These are phyloP conservation scores for Arthrobotrys megalospora DNA, from an alignment of 2,329 filamentous ascomycete genomes.

Conservation along the genomic window DNA sequence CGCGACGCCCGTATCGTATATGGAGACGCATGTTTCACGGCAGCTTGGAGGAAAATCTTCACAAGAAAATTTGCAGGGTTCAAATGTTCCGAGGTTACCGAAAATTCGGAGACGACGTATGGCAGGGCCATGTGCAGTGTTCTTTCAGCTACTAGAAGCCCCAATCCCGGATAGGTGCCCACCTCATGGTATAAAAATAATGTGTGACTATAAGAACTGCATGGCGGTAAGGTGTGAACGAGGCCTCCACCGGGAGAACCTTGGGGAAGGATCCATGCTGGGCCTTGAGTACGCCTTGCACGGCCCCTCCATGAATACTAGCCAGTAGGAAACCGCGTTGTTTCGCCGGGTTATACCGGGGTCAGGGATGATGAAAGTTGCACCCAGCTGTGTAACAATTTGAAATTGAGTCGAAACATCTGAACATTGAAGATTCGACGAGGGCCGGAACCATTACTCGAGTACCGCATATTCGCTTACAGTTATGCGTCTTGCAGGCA, in stretches of 20 bases:
- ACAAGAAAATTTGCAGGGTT: slow-evolving; percentile 44
- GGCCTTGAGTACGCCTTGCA: slow-evolving; percentile 51
- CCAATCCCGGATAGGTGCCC: slow-evolving; percentile 29
- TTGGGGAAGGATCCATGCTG: slow-evolving; percentile 30
- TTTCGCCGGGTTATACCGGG: slow-evolving; percentile 33
- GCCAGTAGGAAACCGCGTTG: slow-evolving; percentile 35
- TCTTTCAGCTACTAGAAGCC: slow-evolving; percentile 36
- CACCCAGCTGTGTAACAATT: slow-evolving; percentile 55
- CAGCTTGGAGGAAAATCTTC: slow-evolving; percentile 19
- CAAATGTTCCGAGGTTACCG: slow-evolving; percentile 56
- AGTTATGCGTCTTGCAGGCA: slow-evolving; percentile 46
- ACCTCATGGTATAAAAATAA: slow-evolving; percentile 39
- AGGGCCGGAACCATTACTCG: slow-evolving; percentile 24
- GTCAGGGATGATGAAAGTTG: slow-evolving; percentile 39
- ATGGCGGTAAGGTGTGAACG: slow-evolving; percentile 31
- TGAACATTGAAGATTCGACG: slow-evolving; percentile 24
- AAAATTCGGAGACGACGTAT: slow-evolving; percentile 59
- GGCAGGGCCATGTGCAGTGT: slow-evolving; percentile 35
- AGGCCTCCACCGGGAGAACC: slow-evolving; percentile 16
- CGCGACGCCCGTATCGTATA: slow-evolving; percentile 10
- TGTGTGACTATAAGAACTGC: slow-evolving; percentile 15
- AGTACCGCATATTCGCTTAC: slow-evolving; percentile 56
- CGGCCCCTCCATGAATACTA: slow-evolving; percentile 43
- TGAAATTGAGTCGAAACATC: slow-evolving; percentile 51
- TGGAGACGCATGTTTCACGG: slow-evolving; percentile 21